Evolutionary conservation across 225 moss, liverwort and hornwort genomes (phyloP).

Genomic region (Pseudoscleropodium purum): DNA sequence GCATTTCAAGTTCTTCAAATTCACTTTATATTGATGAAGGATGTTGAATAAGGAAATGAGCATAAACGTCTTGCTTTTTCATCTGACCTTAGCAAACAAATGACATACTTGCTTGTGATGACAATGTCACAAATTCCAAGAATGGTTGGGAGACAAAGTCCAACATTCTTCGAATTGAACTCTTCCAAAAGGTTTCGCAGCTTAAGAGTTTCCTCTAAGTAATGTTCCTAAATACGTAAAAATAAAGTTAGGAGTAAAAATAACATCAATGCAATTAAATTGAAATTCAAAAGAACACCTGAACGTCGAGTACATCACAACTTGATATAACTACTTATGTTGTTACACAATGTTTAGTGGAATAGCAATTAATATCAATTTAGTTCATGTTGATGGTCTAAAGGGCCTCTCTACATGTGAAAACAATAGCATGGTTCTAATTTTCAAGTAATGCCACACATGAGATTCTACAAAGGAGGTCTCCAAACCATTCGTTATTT

Average conservation of each 20-base stretch:
- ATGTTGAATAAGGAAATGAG: background rate
- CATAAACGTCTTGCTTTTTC: background rate
- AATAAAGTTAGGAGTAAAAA: background rate
- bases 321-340: background rate
- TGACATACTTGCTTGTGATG: conserved; percentile 58
- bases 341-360: background rate
- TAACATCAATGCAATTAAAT: background rate
- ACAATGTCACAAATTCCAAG: conserved; percentile 67
- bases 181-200: conserved; percentile 63
- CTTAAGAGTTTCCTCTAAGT: conserved; percentile 58
- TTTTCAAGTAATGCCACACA: conserved; percentile 21
- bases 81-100: background rate
- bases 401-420: conserved; percentile 59
- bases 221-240: conserved; percentile 34
- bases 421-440: conserved; percentile 62
- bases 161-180: conserved; percentile 35
- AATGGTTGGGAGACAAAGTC: conserved; percentile 38
- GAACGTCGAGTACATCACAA: background rate
- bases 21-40: background rate
- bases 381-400: conserved; percentile 67
- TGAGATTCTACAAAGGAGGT: too few relatives aligned
- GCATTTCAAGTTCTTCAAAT: background rate
- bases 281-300: background rate
- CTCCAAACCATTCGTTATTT: too few relatives aligned
- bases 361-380: conserved; percentile 8